Conservation (phyloP, 2,329 filamentous ascomycete genomes). For the Colletotrichum sidae region DNA sequence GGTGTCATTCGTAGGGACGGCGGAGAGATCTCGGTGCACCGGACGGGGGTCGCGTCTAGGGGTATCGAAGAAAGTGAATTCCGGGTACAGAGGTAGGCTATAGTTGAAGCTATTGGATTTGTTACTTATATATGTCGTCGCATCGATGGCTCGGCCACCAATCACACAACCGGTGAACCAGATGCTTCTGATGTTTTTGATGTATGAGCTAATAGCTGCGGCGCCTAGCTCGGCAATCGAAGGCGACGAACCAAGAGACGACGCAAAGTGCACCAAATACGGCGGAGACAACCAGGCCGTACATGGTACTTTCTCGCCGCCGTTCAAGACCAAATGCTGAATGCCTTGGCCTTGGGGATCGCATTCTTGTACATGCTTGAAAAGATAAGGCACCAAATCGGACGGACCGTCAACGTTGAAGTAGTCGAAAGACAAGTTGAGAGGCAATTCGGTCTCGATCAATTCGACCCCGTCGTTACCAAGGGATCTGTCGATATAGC, state of each 20-base stretch:
- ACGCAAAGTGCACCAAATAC: too few species aligned
- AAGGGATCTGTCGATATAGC: background rate
- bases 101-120: conserved; percentile 27
- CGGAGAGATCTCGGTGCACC: conserved; percentile 6
- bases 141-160: conserved; percentile 18
- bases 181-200: conserved; percentile 16
- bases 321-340: conserved; percentile 14
- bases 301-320: background rate
- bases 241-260: too few species aligned
- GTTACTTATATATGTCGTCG: conserved; percentile 5
- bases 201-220: background rate
- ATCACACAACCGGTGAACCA: conserved; percentile 17
- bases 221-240: background rate
- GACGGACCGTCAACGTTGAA: background rate
- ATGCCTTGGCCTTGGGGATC: conserved; percentile 17
- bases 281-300: too few species aligned
- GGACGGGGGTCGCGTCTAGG: conserved; percentile 15
- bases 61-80: conserved; percentile 26
- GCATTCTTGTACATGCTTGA: conserved; percentile 24
- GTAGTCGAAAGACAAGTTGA: conserved; percentile 27
- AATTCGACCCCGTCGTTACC: background rate
- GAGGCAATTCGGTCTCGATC: background rate
- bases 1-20: background rate
- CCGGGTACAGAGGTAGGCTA: conserved; percentile 11
- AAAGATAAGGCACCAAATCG: background rate